Conservation (phyloP, 208 protist species). For the Leishmania lainsoni region DNA sequence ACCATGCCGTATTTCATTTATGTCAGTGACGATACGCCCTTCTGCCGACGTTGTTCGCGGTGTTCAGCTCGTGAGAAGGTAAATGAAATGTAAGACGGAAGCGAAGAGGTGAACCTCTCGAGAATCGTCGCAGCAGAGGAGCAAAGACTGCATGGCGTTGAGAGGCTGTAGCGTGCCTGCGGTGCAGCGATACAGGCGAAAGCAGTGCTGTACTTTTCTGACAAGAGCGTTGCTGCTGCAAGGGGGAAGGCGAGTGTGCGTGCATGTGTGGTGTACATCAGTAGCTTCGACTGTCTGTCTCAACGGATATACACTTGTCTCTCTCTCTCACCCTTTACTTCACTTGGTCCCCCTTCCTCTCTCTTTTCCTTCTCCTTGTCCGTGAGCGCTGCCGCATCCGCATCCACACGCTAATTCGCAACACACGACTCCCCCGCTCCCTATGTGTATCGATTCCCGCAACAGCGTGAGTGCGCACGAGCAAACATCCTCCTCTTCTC, state of each 20-base stretch:
- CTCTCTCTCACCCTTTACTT: not conserved
- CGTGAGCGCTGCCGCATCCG: not conserved
- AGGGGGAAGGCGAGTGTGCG: not conserved
- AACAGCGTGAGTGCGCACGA: not conserved
- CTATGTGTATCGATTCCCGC: not conserved
- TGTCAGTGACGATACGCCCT: not conserved
- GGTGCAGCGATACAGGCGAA: not conserved
- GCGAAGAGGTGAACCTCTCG: not conserved
- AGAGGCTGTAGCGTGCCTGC: not conserved
- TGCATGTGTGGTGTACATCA: not conserved
- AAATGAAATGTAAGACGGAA: not conserved
- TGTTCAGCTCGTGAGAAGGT: too few species aligned
- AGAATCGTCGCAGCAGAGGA: not conserved
- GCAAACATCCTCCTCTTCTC: not conserved
- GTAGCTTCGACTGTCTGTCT: not conserved
- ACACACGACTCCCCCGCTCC: not conserved
- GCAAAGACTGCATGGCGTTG: not conserved
- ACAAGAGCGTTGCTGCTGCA: not conserved
- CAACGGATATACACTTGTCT: not conserved
- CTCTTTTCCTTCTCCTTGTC: not conserved
- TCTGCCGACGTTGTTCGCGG: not conserved
- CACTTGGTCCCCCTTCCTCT: not conserved
- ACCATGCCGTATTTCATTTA: not conserved
- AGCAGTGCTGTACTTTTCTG: not conserved
- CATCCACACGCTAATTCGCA: not conserved